Evolutionary conservation across 2,329 filamentous ascomycete genomes (phyloP).

Genomic region (Capronia epimyces): DNA sequence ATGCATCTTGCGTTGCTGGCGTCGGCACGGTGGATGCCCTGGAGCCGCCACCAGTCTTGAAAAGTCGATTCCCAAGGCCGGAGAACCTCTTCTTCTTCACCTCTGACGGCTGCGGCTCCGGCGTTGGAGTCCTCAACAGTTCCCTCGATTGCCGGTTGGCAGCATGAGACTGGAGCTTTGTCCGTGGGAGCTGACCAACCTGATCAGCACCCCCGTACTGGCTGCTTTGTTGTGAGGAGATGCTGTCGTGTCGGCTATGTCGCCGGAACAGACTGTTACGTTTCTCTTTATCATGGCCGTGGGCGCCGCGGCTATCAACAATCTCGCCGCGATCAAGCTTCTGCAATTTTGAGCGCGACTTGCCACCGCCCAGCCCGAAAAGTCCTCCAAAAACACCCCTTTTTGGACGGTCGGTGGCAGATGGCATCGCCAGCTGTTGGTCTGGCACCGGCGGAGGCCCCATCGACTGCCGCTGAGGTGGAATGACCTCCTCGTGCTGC

Average conservation of each 20-base stretch:
- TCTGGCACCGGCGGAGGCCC: not conserved
- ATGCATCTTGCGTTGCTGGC: not conserved
- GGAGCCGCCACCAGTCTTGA: conserved; percentile 15
- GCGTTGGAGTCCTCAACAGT: conserved; percentile 4
- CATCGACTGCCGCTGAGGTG: conserved; percentile 6
- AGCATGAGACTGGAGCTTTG: conserved; percentile 7
- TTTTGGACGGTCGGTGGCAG: conserved; percentile 3
- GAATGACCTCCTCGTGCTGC: not conserved
- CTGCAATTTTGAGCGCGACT: conserved; percentile 19
- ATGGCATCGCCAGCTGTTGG: not conserved
- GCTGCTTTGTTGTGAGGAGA: conserved; percentile 21
- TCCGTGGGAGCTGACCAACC: conserved; percentile 15
- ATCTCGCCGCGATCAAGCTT: conserved; percentile 8
- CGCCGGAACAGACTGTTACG: conserved; percentile 17
- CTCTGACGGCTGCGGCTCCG: conserved; percentile 12
- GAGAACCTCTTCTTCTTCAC: conserved; percentile 26
- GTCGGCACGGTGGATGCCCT: conserved; percentile 2
- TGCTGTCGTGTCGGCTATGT: conserved; percentile 19
- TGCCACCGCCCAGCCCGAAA: conserved; percentile 15
- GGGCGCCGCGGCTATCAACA: not conserved
- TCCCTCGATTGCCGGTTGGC: conserved; percentile 13
- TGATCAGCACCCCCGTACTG: conserved; percentile 12
- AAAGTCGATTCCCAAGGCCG: conserved; percentile 17
- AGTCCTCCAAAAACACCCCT: conserved; percentile 20
- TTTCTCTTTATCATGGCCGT: conserved; percentile 15